A percentile compares a stretch with the other conserved stretches of the same genome.
These are phyloP conservation scores for Ampelocalamus luodianensis DNA, from an alignment of 176 grass and related monocot genomes.

Conservation along the genomic window DNA sequence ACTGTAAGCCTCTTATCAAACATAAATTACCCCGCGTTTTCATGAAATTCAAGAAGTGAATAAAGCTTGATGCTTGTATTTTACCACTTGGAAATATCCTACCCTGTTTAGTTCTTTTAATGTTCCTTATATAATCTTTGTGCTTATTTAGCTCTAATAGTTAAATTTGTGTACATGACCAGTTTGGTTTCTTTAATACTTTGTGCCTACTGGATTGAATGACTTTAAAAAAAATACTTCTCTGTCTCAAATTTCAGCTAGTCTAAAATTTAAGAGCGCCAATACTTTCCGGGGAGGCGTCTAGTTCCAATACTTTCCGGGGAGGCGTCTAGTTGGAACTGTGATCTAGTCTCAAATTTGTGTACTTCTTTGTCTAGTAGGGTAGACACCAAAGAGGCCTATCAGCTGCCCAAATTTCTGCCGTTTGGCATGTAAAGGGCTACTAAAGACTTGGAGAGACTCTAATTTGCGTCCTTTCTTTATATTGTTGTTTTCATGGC, in stretches of 20 bases:
- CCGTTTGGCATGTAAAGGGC: neutral
- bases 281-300: too few species aligned
- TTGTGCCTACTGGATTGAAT: slow-evolving; percentile 28
- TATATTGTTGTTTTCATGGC: slow-evolving; percentile 7
- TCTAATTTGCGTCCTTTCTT: neutral
- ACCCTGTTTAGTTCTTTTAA: too few species aligned
- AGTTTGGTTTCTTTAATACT: neutral
- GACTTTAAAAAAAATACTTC: too few species aligned
- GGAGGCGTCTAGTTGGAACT: neutral
- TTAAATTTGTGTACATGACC: neutral
- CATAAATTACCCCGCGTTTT: neutral
- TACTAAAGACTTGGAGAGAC: neutral
- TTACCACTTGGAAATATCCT: neutral
- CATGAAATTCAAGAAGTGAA: neutral
- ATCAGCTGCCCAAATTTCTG: neutral
- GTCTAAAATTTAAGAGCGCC: too few species aligned
- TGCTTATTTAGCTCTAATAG: neutral
- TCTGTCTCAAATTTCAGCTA: too few species aligned
- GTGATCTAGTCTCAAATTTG: neutral
- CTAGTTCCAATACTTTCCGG: neutral
- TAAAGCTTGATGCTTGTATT: neutral
- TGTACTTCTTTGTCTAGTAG: slow-evolving; percentile 16
- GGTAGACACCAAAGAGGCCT: neutral
- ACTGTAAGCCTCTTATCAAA: slow-evolving; percentile 54
- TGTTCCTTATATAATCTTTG: too few species aligned